Base-by-base conservation (phyloP, 768 basidiomycete species). In the Lentinula lateritia region DNA sequence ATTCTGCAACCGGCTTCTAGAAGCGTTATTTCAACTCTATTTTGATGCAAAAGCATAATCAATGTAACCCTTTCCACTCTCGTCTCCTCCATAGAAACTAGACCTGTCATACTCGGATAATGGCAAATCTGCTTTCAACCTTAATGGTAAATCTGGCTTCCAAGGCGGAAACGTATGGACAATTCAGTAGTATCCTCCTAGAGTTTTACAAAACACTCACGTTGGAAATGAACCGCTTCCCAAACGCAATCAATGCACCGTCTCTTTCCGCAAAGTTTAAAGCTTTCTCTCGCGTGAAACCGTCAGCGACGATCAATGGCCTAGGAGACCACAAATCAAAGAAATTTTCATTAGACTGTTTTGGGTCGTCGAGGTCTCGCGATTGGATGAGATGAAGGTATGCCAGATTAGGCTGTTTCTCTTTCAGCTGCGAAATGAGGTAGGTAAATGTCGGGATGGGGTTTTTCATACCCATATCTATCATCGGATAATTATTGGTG, bases 381-480 rank as follows among this genome's bases (percentile, higher is more conserved):
- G 77, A 66, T 61, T 80, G 74, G 35, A 73, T 65, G 32, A 75
- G 58, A 63, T 81, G 80, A 5, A 82, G 58, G 69, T 82, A 83
- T 5, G 80, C 80, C n/a, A 82, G 66, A 18, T 72, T 64, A 13
- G 75, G 75, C 53, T 70, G 65, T 18, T 18, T 63, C 16, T 74
- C 48, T 64, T 79, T 75, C 13, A 83, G 61, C 69, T 63, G 43
- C 75, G 81, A 60, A 5, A 78, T 73, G 16, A 83, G 61, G 68
- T 81, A 74, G 0, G 69, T 58, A 71, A 78, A 84, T 1, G 75
- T 77, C 0, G 79, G 79, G n/a, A 72, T 67, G 0, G 79, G 80
- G 50, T 81, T 73, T 2, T 63, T 62, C 78, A 79, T 78, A 20
- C 72, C 67, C 76, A 81, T 76, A 28, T 67, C 69, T 73, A 4